These are phyloP conservation scores for Ophiocordyceps camponoti-rufipedis DNA, from an alignment of 2,329 filamentous ascomycete species.

Conservation along the genomic window DNA sequence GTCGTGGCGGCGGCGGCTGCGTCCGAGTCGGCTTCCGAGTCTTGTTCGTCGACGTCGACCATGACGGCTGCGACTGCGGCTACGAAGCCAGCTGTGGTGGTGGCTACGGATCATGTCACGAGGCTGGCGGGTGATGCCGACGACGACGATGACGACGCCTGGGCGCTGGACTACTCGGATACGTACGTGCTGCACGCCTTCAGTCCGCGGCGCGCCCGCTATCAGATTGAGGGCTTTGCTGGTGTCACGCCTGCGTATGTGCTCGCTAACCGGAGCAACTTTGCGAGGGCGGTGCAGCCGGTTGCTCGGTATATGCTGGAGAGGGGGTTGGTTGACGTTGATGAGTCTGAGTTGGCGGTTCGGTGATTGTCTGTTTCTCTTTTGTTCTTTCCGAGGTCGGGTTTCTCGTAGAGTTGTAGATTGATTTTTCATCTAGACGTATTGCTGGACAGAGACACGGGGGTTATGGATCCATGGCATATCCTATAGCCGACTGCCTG, in stretches of 20 bases:
- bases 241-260: slow-evolving; percentile 7
- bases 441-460: too few relatives aligned
- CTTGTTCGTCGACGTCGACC: neutral
- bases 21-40: too few relatives aligned
- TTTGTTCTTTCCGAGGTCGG: too few relatives aligned
- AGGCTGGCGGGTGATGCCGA: neutral
- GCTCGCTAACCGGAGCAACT: slow-evolving; percentile 8
- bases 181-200: slow-evolving; percentile 9
- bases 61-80: too few relatives aligned
- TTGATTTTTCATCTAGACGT: too few relatives aligned
- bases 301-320: slow-evolving; percentile 6
- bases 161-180: slow-evolving; percentile 6
- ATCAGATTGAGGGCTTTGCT: slow-evolving; percentile 3
- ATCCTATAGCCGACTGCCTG: too few relatives aligned
- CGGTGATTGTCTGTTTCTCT: neutral
- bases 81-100: neutral
- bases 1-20: too few relatives aligned
- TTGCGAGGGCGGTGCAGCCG: slow-evolving; percentile 7
- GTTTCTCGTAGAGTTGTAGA: too few relatives aligned
- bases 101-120: neutral
- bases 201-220: slow-evolving; percentile 1
- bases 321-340: slow-evolving; percentile 1
- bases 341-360: neutral
- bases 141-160: slow-evolving; percentile 1
- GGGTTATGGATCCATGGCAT: too few relatives aligned